phyloP scores from a whole-genome alignment of 257 asterid species.

The Verbena officinalis region DNA sequence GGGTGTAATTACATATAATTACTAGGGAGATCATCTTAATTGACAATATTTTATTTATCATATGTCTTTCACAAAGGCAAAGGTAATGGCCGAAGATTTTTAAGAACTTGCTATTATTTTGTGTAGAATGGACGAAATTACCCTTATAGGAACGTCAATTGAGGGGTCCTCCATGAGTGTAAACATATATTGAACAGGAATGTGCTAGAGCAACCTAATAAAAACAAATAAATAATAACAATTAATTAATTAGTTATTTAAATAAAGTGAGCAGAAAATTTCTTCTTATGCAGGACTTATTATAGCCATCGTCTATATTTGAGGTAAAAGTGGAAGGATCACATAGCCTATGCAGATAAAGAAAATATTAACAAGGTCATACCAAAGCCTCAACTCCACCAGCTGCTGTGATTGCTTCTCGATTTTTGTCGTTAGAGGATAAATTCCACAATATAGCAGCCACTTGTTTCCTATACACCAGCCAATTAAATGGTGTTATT shows the following conservation, averaged over 20 bases:
- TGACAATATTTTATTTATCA: background rate
- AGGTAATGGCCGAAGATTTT: conserved; percentile 8
- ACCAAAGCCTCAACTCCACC: conserved; percentile 98
- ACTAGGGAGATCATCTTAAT: too few species aligned
- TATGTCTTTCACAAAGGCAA: background rate
- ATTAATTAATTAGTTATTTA: too few species aligned
- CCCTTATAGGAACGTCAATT: conserved; percentile 52
- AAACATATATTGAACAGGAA: conserved; percentile 53
- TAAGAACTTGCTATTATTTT: conserved; percentile 18
- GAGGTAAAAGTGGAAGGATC: too few species aligned
- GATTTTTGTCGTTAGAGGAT: conserved; percentile 83
- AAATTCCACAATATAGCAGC: conserved; percentile 94
- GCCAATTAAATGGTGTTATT: too few species aligned
- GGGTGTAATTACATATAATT: too few species aligned
- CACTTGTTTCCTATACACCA: too few species aligned
- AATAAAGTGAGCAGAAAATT: conserved; percentile 17
- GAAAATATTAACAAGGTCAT: too few species aligned
- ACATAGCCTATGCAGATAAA: too few species aligned
- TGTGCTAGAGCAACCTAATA: conserved; percentile 49
- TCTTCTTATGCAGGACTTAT: too few species aligned
- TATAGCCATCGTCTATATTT: too few species aligned
- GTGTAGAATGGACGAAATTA: conserved; percentile 79
- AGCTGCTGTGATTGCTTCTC: conserved; percentile 86
- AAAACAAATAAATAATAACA: conserved; percentile 16
- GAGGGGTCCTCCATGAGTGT: conserved; percentile 65